Conservation (phyloP, 495 filamentous ascomycete species). For the Margaritispora aquatica region DNA sequence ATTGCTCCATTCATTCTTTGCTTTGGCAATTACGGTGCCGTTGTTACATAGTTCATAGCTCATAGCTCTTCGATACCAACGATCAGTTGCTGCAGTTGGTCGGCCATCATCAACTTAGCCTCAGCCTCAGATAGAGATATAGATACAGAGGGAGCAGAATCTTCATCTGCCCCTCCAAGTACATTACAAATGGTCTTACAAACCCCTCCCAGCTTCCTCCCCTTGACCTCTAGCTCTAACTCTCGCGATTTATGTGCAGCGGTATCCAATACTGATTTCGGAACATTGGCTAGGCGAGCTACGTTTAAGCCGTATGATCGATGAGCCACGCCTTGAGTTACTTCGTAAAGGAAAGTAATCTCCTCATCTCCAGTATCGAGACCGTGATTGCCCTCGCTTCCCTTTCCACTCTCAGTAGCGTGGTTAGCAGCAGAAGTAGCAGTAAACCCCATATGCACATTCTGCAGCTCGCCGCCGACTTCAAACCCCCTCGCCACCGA, state of each 20-base stretch:
- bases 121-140: slow-evolving; percentile 2
- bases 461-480: slow-evolving; percentile 33
- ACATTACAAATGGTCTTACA: slow-evolving; percentile 39
- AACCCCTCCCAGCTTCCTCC: slow-evolving; percentile 44
- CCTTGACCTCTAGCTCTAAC: slow-evolving; percentile 68
- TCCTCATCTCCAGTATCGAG: slow-evolving; percentile 36
- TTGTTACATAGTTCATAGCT: slow-evolving; percentile 8
- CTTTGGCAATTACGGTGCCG: too few species aligned
- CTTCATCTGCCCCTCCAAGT: too few species aligned
- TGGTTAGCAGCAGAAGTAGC: slow-evolving; percentile 6
- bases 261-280: slow-evolving; percentile 64
- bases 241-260: slow-evolving; percentile 74
- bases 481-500: slow-evolving; percentile 75
- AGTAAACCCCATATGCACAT: slow-evolving; percentile 42
- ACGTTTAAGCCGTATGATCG: slow-evolving; percentile 93
- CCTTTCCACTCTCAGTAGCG: not conserved
- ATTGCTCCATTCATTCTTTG: not conserved
- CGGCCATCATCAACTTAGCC: not conserved
- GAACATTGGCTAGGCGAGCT: slow-evolving; percentile 78
- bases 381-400: not conserved
- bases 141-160: too few species aligned
- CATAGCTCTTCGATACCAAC: slow-evolving; percentile 22
- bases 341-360: slow-evolving; percentile 78
- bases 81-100: slow-evolving; percentile 18
- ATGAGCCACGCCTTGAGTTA: slow-evolving; percentile 85